A percentile compares a stretch with the other conserved stretches of the same genome.
Evolutionary conservation across 129 eudicot genomes (phyloP).

Genomic region (Artemisia annua): DNA sequence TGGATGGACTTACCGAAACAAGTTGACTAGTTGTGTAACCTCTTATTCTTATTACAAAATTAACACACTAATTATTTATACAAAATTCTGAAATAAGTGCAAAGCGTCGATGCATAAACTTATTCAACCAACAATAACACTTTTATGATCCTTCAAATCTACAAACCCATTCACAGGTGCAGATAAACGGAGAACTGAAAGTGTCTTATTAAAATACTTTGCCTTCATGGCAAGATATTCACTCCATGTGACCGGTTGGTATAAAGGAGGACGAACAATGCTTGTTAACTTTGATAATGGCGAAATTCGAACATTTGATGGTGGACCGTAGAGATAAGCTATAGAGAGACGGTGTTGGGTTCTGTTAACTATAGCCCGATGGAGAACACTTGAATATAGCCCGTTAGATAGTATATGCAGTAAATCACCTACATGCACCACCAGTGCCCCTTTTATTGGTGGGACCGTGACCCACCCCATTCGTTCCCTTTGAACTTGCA

Average conservation of each 20-base stretch:
- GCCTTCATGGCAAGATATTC: conserved; percentile 86
- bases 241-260: conserved; percentile 79
- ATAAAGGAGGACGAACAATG: conserved; percentile 54
- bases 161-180: conserved; percentile 41
- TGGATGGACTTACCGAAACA: not conserved
- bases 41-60: no score
- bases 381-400: conserved; percentile 73
- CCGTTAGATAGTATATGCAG: conserved; percentile 86
- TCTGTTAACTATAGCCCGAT: conserved; percentile 82
- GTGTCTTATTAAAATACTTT: conserved; percentile 69
- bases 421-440: conserved; percentile 76
- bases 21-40: not conserved
- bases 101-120: conserved; percentile 10
- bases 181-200: conserved; percentile 56
- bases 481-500: conserved; percentile 65
- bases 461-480: conserved; percentile 71
- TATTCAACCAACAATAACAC: conserved; percentile 46
- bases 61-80: no score
- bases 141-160: conserved; percentile 55
- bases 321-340: conserved; percentile 86
- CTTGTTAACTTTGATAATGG: conserved; percentile 59
- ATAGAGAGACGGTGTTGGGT: conserved; percentile 66
- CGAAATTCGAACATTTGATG: conserved; percentile 50
- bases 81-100: not conserved
- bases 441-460: conserved; percentile 63